Evolutionary conservation across 306 rosid genomes (phyloP).

Genomic region (Vigna reflexopilosa): DNA sequence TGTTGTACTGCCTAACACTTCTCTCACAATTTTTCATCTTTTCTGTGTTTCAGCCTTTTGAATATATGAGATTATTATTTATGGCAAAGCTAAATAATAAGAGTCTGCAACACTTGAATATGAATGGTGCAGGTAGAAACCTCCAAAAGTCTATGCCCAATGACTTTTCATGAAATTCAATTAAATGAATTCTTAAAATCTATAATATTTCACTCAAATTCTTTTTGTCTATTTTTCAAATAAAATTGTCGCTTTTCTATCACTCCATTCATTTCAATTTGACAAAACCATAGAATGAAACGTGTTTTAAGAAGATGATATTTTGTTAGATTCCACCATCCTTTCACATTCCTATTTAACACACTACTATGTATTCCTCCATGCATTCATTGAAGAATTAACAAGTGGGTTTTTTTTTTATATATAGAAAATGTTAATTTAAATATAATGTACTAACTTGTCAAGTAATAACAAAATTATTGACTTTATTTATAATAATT

Average conservation of each 20-base stretch:
- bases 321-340: not conserved
- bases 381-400: not conserved
- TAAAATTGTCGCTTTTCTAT: not conserved
- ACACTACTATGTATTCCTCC: not conserved
- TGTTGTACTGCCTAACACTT: slow-evolving; percentile 38
- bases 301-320: not conserved
- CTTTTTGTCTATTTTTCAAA: not conserved
- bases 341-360: not conserved
- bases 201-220: not conserved
- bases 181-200: not conserved
- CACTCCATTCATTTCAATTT: not conserved
- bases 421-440: not conserved
- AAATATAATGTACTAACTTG: not conserved
- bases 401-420: not conserved
- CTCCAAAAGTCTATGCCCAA: slow-evolving; percentile 42
- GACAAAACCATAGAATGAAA: not conserved
- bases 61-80: not conserved
- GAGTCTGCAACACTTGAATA: slow-evolving; percentile 7
- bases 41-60: not conserved
- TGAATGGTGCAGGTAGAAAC: slow-evolving; percentile 27
- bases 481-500: not conserved
- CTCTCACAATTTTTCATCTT: slow-evolving; percentile 36
- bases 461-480: not conserved
- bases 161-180: slow-evolving; percentile 14
- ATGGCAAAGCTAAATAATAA: not conserved